These are phyloP conservation scores for Endocladia muricata DNA, from an alignment of 31 red algal genomes.

Conservation along the genomic window DNA sequence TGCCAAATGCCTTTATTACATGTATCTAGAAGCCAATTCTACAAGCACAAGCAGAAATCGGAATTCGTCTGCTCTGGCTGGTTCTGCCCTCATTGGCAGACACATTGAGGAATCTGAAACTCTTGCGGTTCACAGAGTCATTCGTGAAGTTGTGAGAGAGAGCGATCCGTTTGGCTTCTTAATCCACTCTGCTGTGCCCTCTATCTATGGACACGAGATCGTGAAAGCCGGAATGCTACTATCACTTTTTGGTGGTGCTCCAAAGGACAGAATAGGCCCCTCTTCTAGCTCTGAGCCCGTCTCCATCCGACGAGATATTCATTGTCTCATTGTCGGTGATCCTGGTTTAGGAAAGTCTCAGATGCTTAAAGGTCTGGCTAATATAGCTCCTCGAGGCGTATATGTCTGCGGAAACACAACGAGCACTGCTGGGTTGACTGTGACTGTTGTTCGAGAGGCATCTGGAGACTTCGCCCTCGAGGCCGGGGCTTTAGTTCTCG, in stretches of 20 bases:
- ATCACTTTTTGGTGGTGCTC: constrained; percentile 79
- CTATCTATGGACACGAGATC: constrained; percentile 97
- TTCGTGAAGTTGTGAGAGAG: constrained; percentile 69
- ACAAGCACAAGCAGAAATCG: constrained; percentile 33
- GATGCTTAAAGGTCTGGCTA: constrained; percentile 81
- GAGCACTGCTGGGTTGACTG: constrained; percentile 89
- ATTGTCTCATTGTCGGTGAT: constrained; percentile 92
- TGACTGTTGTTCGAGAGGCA: constrained; percentile 88
- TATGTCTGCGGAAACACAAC: constrained; percentile 96
- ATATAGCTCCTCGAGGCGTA: constrained; percentile 85
- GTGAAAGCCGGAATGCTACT: constrained; percentile 91
- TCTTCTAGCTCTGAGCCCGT: constrained; percentile 32
- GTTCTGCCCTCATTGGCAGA: neutral
- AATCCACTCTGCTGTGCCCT: constrained; percentile 87
- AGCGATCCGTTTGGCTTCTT: constrained; percentile 78
- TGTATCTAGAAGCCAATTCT: constrained; percentile 96
- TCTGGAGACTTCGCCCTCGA: constrained; percentile 91
- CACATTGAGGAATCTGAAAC: constrained; percentile 23
- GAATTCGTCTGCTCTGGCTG: constrained; percentile 17
- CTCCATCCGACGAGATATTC: constrained; percentile 68
- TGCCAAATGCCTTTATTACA: constrained; percentile 72
- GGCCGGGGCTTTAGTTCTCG: constrained; percentile 92
- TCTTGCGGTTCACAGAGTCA: constrained; percentile 27
- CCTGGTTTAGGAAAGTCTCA: constrained; percentile 98
- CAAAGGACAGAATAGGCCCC: constrained; percentile 36